Evolutionary conservation across 331 rosid genomes (phyloP), one percentile per base, ranked within the genome.

Genomic region (Dryas integrifolia): DNA sequence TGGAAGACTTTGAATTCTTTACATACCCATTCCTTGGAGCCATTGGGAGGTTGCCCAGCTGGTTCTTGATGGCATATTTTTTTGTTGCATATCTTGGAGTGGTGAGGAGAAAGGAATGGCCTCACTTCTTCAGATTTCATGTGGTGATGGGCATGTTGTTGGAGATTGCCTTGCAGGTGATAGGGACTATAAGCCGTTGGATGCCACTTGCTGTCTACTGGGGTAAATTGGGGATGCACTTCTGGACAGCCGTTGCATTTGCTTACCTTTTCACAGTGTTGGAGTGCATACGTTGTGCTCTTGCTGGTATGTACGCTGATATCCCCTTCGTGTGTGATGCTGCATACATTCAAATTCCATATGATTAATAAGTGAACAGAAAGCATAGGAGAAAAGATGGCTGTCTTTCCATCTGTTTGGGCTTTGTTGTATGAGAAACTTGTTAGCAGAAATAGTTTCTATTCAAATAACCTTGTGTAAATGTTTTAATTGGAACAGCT

Each of bases 61-160:
- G 98, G 97, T 94, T 85, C 86, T 87, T 94, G 76, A 91, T 94
- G 88, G 98, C 95, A 18, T 94, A 94, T 77, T 94, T 94, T 56
- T 81, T 94, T 1, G 84, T 85, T 15, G 98, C 97, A 2, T 94
- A 94, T 85, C 96, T 94, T 62, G 97, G 96, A 56, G 43, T 94
- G 41, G 98, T 94, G 80, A 89, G 98, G 83, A 82, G 97, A 76
- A 94, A 91, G 80, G 98, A 91, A 65, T 94, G 98, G 98, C 98
- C 98, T 48, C 98, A 94, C 79, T 94, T 91, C 84, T 86, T 94
- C 82, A 79, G 98, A 70, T 91, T 84, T 80, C 97, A 91, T 75
- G 98, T 94, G 14, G 98, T 90, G 74, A 81, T 85, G 87, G 98
- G 98, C 80, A 89, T 94, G 98, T 58, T 94, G 30, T 70, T 94